Evolutionary conservation across 495 filamentous ascomycete species (phyloP).

Genomic region (Trichoderma reesei): DNA sequence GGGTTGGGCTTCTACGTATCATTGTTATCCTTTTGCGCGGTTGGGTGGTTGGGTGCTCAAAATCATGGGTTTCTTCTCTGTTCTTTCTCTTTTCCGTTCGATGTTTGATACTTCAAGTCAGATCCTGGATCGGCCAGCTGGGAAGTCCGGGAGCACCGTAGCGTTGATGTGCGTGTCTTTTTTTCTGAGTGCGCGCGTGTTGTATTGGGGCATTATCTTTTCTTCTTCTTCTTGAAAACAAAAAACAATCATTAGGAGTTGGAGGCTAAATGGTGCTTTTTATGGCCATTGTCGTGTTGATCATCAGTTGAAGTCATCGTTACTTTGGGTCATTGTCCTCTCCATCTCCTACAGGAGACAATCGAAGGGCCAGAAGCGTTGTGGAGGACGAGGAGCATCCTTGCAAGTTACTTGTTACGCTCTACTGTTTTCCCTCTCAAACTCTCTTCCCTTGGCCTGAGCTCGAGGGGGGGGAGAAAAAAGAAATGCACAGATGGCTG

Average conservation of each 20-base stretch:
- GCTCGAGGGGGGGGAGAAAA: background rate
- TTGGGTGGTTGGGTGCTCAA: slow-evolving; percentile 5
- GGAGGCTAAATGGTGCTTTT: background rate
- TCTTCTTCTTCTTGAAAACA: too few species aligned
- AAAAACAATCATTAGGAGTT: background rate
- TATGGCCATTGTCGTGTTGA: too few species aligned
- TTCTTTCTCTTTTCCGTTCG: background rate
- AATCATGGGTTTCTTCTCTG: background rate
- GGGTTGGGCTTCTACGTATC: slow-evolving; percentile 2
- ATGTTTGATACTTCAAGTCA: background rate
- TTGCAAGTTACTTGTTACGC: background rate
- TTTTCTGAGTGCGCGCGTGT: background rate
- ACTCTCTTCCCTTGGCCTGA: background rate
- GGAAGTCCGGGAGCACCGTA: background rate
- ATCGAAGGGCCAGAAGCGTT: too few species aligned
- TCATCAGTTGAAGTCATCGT: too few species aligned
- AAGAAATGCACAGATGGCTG: background rate
- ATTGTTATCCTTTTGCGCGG: background rate
- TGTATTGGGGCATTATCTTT: background rate
- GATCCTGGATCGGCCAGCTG: background rate
- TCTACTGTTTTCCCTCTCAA: background rate
- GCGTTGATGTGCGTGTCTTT: background rate
- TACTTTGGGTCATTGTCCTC: too few species aligned
- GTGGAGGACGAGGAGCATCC: background rate
- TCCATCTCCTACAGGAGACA: too few species aligned